Conservation (phyloP, 1,284 basidiomycete genomes). For the Laetiporus sulphureus region DNA sequence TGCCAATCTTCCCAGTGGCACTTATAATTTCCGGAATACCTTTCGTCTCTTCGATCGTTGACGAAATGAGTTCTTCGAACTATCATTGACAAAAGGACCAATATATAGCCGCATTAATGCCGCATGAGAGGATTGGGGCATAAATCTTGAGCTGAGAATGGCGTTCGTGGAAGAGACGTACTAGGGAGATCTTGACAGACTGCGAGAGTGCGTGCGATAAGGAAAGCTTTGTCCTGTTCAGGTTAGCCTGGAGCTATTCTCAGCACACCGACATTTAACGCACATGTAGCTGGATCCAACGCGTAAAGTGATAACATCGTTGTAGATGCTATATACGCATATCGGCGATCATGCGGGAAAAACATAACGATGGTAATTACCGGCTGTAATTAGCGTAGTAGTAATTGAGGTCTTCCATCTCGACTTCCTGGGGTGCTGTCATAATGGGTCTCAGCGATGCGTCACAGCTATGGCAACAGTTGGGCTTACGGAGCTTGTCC, state of each 20-base stretch:
- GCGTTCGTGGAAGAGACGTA: conserved; percentile 23
- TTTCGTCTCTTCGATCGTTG: conserved; percentile 94
- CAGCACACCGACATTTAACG: no score
- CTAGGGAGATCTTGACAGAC: conserved; percentile 93
- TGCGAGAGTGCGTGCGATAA: conserved; percentile 93
- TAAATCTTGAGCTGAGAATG: not conserved
- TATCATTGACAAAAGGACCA: conserved; percentile 21
- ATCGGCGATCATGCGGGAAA: conserved; percentile 2
- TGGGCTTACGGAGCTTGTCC: conserved; percentile 66
- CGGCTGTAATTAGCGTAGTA: conserved; percentile 96
- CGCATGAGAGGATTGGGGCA: not conserved
- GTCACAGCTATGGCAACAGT: not conserved
- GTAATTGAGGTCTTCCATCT: conserved; percentile 96
- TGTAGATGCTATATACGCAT: conserved; percentile 71
- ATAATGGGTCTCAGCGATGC: not conserved
- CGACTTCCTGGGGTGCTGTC: conserved; percentile 72
- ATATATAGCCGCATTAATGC: not conserved
- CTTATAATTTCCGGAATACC: conserved; percentile 93
- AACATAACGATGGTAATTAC: conserved; percentile 34
- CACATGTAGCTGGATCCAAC: conserved; percentile 95
- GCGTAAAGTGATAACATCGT: conserved; percentile 94
- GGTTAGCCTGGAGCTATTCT: no score
- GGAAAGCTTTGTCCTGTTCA: conserved; percentile 92
- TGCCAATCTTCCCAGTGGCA: conserved; percentile 91
- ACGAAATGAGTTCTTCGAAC: conserved; percentile 91